Base-by-base conservation (phyloP, 192 early-diverging fungal genomes). In the Coemansia sp. region DNA sequence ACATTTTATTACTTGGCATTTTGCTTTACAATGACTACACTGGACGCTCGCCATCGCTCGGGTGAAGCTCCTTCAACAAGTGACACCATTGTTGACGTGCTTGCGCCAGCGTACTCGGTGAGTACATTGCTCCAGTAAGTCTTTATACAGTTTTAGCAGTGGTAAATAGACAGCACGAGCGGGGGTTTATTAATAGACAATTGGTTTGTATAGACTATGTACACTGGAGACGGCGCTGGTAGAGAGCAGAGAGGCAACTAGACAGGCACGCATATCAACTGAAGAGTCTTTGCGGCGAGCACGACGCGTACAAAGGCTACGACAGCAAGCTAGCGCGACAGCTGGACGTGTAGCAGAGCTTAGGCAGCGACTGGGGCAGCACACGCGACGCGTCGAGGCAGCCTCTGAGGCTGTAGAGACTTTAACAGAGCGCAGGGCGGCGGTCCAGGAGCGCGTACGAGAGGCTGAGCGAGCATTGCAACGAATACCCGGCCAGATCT, bases 361-460 rank as follows among this genome's bases (percentile, higher is more conserved):
- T 50, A 45, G 38, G 7, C 39, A 20, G 30, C 66, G 24, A 37
- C 39, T 68, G 2, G 60, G 49, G 43, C 34, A 11, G 18, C 60
- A 40, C 0, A 62, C 77, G 13, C 22, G 56, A 30, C 47, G 39
- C 7, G 72, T 79, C 15, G 77, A 79, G 53, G 68, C 49, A 24
- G 74, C 68, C 29, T 61, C 74, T 7, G 40, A 56, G 9, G 29
- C 64, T 4, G 61, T 43, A 0, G 71, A 74, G 5, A 35, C 35
- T 8, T 3, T 60, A 18, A 12, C 44, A 11, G 44, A 43, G 55
- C 6, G 12, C 2, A 18, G 4, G 13, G 24, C 18, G 5, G 34
- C 37, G 16, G 18, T 27, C 1, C 38, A 10, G 7, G 37, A 37
- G 37, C 32, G 37, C 29, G 38, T 55, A n/a, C 10, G 35, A 32